Base-by-base conservation (phyloP, 1,284 basidiomycete genomes). In the Mrakiaceae sp. region DNA sequence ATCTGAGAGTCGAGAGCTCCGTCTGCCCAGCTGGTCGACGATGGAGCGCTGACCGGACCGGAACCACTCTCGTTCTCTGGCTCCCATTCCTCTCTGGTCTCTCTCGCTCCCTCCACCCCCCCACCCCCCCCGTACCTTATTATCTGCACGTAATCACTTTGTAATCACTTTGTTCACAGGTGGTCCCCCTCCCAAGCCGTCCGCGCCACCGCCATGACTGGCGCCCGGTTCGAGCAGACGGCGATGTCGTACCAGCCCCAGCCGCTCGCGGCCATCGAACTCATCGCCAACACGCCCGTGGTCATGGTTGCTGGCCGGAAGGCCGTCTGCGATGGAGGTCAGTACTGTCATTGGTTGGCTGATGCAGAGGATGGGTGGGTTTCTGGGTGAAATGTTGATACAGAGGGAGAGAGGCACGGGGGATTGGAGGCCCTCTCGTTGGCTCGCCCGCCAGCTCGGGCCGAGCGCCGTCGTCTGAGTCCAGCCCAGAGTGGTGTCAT, bases 321-420 rank as follows among this genome's bases (percentile, higher is more conserved):
- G 73, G 93, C 90, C 3, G 81, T 85, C 62, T 98, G 95, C 74
- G 93, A 98, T 75, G 95, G 95, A 70, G 93, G 93, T 95, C 71
- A 72, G 88, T 77, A 8, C 0, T 50, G 58, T 14, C 16, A 14
- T 16, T 55, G 27, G 27, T 2, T 27, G 27, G 27, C 27, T 2
- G 27, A 27, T 27, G 27, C 27, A 27, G 27, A 27, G 27, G 27
- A 27, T 27, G 27, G 27, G 27, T 27, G 27, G 27, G 27, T 1
- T 27, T 27, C 27, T 27, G 27, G 27, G 27, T 27, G 27, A 27
- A 27, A 27, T 27, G 27, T 27, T 27, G 27, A 27, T 27, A 27
- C 27, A 27, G 27, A 27, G 27, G 27, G 27, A 27, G 27, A 27
- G 27, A 27, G 27, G 27, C 27, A 27, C 27, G 27, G 27, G 27